Conservation (phyloP, 2,329 filamentous ascomycete genomes). For the Diaporthe citriasiana region DNA sequence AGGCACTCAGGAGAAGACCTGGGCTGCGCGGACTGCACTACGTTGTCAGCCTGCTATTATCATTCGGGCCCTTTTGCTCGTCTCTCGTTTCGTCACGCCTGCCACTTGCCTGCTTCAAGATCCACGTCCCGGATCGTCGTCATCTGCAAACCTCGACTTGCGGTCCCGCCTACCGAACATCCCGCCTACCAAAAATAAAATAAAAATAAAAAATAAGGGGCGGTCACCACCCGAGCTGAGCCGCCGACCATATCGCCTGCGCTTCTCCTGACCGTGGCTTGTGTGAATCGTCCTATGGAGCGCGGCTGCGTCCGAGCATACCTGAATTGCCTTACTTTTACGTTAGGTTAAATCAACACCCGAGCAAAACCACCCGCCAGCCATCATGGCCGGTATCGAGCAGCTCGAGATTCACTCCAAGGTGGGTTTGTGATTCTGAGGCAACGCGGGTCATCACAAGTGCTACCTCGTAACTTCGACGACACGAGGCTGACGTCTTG, state of each 20-base stretch:
- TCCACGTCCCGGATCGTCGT: slow-evolving; percentile 14
- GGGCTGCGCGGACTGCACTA: slow-evolving; percentile 14
- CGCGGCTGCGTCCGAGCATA: slow-evolving; percentile 22
- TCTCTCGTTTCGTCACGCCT: background rate
- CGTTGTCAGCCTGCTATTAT: background rate
- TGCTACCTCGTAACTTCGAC: slow-evolving; percentile 29
- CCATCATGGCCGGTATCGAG: slow-evolving; percentile 90
- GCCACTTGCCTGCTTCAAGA: background rate
- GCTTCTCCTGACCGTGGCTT: slow-evolving; percentile 1
- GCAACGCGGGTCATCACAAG: slow-evolving; percentile 4
- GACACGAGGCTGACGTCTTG: slow-evolving; percentile 44
- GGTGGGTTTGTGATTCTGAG: slow-evolving; percentile 66
- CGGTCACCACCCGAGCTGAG: background rate
- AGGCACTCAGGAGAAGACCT: slow-evolving; percentile 6
- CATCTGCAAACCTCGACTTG: slow-evolving; percentile 6
- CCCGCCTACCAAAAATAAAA: background rate
- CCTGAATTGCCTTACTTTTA: slow-evolving; percentile 17
- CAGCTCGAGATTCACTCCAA: slow-evolving; percentile 98
- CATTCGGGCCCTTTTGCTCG: background rate
- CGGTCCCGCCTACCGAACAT: slow-evolving; percentile 8
- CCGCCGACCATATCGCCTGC: background rate
- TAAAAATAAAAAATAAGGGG: background rate
- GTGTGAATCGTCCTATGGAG: slow-evolving; percentile 37
- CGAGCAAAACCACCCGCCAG: slow-evolving; percentile 4
- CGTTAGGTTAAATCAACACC: slow-evolving; percentile 22